Evolutionary conservation across 2,329 filamentous ascomycete species (phyloP), one percentile per base, ranked within the genome.

Genomic region (Madurella fahalii): DNA sequence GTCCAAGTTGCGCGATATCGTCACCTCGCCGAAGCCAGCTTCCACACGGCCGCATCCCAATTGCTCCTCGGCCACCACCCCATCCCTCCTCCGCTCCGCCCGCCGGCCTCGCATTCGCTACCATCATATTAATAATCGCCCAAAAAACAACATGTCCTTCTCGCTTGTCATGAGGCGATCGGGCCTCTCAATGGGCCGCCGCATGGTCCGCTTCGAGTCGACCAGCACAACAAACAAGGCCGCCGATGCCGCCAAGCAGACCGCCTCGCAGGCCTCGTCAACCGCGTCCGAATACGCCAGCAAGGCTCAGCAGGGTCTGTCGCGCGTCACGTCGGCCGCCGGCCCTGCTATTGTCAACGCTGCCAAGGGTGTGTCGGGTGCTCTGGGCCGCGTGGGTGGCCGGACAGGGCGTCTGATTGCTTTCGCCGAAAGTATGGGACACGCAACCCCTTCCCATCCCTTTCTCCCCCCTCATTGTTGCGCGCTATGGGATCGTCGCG

Each of bases 301-400:
- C 66, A 90, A 90, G 80, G 91, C 90, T 56, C 81, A 85, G 62
- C 81, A 95, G 75, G 90, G 91, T 61, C 83, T 96, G 52, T 90
- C 88, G 65, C 85, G 85, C 69, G 92, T 94, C 67, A 80, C 86
- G 61, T 85, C 87, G 65, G 85, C 89, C 51, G 92, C 91, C 65
- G 89, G 89, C 54, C 86, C 89, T 58, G 89, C 85, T 58, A 78
- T 95, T 65, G 80, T 82, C 64, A 85, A 83, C 69, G 89, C 87
- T 64, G 88, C 87, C 54, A 82, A 83, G 69, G 81, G 83, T 53
- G 74, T 86, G 63, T 75, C 79, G 63, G 82, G 76, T 68, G 84
- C 87, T 54, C 74, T 95, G 64, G 79, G 83, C 71, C 87, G 84
- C 75, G 80, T 92, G 70, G 92, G 91, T 68, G 93, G 93, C 67